Conservation (phyloP, 73 alveolate species). For the Stentor roeselii region DNA sequence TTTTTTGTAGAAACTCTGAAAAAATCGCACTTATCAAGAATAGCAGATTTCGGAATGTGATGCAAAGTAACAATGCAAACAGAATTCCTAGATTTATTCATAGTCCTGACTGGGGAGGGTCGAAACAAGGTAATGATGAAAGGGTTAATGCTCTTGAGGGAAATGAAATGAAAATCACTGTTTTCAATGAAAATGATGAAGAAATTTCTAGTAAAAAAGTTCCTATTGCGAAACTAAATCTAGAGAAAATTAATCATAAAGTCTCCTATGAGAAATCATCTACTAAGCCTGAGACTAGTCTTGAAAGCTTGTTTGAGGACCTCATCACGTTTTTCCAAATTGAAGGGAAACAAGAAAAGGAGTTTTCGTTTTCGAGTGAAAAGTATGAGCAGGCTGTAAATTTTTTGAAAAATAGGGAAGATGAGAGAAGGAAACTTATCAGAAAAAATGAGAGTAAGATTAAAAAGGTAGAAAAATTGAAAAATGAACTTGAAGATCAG, state of each 20-base stretch:
- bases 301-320: constrained; percentile 7
- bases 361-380: constrained; percentile 11
- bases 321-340: neutral
- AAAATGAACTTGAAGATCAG: neutral
- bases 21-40: neutral
- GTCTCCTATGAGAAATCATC: neutral
- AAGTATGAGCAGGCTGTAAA: constrained; percentile 17
- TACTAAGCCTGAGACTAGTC: neutral
- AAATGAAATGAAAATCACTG: neutral
- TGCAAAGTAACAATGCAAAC: neutral
- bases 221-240: constrained; percentile 3
- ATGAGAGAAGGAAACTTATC: neutral
- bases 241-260: neutral
- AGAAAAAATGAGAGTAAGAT: neutral
- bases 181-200: neutral
- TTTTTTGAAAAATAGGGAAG: neutral
- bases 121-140: no score
- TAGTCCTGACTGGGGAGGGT: constrained; percentile 26
- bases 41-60: constrained; percentile 19
- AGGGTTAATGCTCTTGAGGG: neutral
- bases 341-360: constrained; percentile 3
- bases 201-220: neutral
- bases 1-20: constrained; percentile 9
- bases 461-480: neutral
- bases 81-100: no score